Evolutionary conservation across 164 flowering plant genomes (phyloP).

Genomic region (Euptelea pleiosperma): DNA sequence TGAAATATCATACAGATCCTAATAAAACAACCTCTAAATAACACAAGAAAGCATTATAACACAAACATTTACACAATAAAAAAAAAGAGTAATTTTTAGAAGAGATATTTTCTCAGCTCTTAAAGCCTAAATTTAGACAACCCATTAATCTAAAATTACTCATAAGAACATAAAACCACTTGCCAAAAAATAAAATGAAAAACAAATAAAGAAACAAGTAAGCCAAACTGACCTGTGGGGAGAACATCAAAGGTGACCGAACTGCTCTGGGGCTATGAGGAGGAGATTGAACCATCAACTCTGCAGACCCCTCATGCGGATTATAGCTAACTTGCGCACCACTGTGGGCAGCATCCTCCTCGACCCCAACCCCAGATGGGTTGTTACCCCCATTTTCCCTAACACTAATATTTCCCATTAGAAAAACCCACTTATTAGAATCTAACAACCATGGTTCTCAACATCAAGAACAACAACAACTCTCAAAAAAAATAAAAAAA

Average conservation of each 20-base stretch:
- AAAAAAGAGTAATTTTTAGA: too few relatives aligned
- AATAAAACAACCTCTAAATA: not conserved
- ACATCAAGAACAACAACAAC: too few relatives aligned
- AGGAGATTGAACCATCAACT: conserved; percentile 68
- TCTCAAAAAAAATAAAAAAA: too few relatives aligned
- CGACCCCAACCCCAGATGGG: conserved; percentile 32
- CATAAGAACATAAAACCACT: too few relatives aligned
- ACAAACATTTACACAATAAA: not conserved
- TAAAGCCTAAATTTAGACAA: not conserved
- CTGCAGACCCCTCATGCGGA: conserved; percentile 27
- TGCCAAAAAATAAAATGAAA: too few relatives aligned
- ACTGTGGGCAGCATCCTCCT: conserved; percentile 13
- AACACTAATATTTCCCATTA: conserved; percentile 87
- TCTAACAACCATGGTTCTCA: too few relatives aligned
- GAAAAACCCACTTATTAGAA: conserved; percentile 1
- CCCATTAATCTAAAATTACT: not conserved
- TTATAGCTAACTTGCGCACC: conserved; percentile 29
- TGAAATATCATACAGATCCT: not conserved
- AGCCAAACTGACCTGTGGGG: conserved; percentile 72
- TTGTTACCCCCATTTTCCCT: conserved; percentile 50
- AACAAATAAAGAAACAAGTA: not conserved
- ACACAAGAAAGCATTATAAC: too few relatives aligned
- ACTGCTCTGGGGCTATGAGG: conserved; percentile 68
- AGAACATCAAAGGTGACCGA: conserved; percentile 66
- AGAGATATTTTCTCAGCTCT: not conserved